Evolutionary conservation across 768 basidiomycete genomes (phyloP), one percentile per base, ranked within the genome.

Genomic region (Leccinellum rugosiceps): DNA sequence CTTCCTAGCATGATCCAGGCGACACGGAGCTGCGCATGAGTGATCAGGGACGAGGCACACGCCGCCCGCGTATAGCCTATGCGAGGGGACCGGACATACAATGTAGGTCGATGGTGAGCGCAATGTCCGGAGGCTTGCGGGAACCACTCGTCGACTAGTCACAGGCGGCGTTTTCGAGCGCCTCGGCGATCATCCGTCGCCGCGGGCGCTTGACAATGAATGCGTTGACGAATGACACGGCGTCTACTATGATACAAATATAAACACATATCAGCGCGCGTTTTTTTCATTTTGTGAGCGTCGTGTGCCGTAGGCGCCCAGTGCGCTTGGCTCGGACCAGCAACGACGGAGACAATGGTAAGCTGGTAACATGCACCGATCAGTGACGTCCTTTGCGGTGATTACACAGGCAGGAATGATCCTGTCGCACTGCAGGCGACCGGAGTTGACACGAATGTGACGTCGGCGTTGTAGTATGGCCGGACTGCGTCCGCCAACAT

Each of bases 401-500:
- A 58, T 31, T 21, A 32, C 26, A 25, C 57, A 50, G 2, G 55
- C 38, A 6, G 52, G 44, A 11, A 61, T 55, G 53, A 58, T 21
- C 60, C 54, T 62, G 28, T 58, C 44, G 25, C 44, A 48, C 17
- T 56, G 48, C 25, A 54, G 26, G 46, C 34, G 50, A 2, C 65
- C 52, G 0, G 53, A 55, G 15, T 58, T 45, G 19, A 58, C n/a
- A n/a, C 48, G 21, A 55, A 48, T n/a, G 55, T 50, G 1, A 60
- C 55, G 34, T 65, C 66, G 65, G 66, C 23, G 26, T 58, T 48
- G 25, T 59, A 46, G 47, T 62, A 62, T 38, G 52, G 51, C 66
- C 66, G 65, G 49, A 57, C 63, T 50, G 57, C 63, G 53, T 62
- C 50, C 21, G 57, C 58, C 3, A 59, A 28, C 52, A 57, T 57